Evolutionary conservation across 176 grass and related monocot species (phyloP).

Genomic region (Oryza longistaminata): DNA sequence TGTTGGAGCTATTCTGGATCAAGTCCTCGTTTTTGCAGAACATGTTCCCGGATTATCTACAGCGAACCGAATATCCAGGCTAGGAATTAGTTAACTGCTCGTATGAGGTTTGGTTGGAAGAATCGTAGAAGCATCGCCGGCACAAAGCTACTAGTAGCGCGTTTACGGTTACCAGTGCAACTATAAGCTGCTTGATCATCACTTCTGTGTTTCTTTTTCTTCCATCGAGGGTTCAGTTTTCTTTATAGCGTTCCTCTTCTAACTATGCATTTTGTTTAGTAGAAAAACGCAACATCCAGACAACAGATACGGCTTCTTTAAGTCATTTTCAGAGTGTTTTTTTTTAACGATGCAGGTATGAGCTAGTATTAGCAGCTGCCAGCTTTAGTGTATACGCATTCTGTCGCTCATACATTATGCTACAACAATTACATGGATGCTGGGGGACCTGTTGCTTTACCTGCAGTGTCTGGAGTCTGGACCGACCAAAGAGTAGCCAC

Average conservation of each 20-base stretch:
- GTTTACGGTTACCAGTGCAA: background rate
- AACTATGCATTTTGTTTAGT: background rate
- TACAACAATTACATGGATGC: background rate
- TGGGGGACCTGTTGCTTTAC: background rate
- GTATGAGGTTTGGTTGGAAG: background rate
- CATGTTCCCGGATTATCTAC: background rate
- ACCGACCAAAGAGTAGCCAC: slow-evolving; percentile 1
- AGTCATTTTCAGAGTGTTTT: background rate
- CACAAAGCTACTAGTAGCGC: background rate
- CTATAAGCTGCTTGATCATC: background rate
- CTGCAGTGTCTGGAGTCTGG: background rate
- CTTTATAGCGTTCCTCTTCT: background rate
- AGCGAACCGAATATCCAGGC: slow-evolving; percentile 1
- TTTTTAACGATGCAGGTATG: background rate
- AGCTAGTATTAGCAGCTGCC: background rate
- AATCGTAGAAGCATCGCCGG: background rate
- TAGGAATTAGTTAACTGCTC: background rate
- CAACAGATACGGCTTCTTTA: background rate
- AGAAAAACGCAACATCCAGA: background rate
- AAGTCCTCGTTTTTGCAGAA: background rate
- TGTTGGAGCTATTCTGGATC: background rate
- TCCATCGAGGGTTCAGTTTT: background rate
- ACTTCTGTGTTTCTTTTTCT: background rate
- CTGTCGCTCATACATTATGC: background rate
- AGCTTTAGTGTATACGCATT: background rate